phyloP scores from a whole-genome alignment of 768 basidiomycete genomes.

The Tricholoma saponaceum region DNA sequence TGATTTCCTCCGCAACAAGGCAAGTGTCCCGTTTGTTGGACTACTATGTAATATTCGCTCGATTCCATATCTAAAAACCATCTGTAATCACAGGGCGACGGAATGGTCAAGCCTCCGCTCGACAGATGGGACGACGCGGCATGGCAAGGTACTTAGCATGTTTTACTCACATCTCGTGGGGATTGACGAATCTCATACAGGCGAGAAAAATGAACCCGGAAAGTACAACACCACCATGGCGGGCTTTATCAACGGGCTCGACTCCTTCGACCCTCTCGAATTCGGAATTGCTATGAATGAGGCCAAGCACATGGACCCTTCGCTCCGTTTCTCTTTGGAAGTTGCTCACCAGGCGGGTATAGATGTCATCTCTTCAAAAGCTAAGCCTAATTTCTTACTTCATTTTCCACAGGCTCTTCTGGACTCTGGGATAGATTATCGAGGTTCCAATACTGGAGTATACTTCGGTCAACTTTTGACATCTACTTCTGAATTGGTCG shows the following conservation, averaged over 20 bases:
- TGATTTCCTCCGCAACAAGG: slow-evolving; percentile 1
- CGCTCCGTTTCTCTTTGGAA: slow-evolving; percentile 4
- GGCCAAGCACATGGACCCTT: slow-evolving; percentile 7
- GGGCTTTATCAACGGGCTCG: not conserved
- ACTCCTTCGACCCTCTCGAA: slow-evolving; percentile 6
- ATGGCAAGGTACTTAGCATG: not conserved
- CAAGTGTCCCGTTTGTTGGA: not conserved
- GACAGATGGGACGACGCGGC: not conserved
- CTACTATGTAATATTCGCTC: not conserved
- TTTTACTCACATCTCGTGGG: not conserved
- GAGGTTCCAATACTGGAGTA: not conserved
- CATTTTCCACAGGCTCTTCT: not conserved
- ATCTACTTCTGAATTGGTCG: slow-evolving; percentile 3
- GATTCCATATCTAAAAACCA: not conserved
- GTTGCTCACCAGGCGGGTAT: not conserved
- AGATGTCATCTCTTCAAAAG: not conserved
- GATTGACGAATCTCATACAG: not conserved
- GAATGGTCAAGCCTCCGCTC: not conserved
- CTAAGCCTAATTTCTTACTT: not conserved
- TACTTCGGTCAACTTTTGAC: slow-evolving; percentile 5
- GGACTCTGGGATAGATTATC: not conserved
- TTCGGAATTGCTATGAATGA: slow-evolving; percentile 8
- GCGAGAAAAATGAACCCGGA: not conserved
- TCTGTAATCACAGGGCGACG: not conserved
- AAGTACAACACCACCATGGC: not conserved